Percentiles rank a stretch among this genome's conserved stretches.
phyloP scores from a whole-genome alignment of 1,139 yeast species.

The Nakaseomyces nivariensis region DNA sequence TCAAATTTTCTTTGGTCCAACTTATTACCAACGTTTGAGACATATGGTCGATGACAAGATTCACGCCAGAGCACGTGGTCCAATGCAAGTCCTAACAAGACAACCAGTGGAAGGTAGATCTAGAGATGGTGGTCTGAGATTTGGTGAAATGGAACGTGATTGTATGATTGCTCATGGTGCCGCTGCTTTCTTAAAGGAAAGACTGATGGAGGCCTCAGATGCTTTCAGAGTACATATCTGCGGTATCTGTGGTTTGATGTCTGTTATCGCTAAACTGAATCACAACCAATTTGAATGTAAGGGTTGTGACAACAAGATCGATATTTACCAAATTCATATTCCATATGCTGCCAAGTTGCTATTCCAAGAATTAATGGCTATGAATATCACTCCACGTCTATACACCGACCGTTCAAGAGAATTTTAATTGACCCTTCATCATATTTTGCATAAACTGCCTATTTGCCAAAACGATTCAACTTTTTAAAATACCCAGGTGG shows the following conservation, averaged over 20 bases:
- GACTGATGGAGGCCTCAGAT: slow-evolving; percentile 98
- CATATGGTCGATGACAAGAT: slow-evolving; percentile 99
- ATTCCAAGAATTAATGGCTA: slow-evolving; percentile 98
- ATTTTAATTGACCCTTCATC: slow-evolving; percentile 13
- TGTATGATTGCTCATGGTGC: slow-evolving; percentile 98
- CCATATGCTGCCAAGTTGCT: slow-evolving; percentile 95
- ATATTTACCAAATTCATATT: slow-evolving; percentile 91
- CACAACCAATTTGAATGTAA: slow-evolving; percentile 98
- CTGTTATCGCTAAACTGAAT: slow-evolving; percentile 92
- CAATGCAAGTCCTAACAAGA: slow-evolving; percentile 94
- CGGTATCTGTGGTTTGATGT: slow-evolving; percentile 96
- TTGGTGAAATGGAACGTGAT: slow-evolving; percentile 99
- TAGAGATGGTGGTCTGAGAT: slow-evolving; percentile 98
- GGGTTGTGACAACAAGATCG: slow-evolving; percentile 96
- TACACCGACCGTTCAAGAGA: slow-evolving; percentile 51
- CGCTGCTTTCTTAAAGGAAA: slow-evolving; percentile 92
- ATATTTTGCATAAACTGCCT: neutral
- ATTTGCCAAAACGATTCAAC: neutral
- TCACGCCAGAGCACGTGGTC: slow-evolving; percentile 99
- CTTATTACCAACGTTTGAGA: slow-evolving; percentile 94
- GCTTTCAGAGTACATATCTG: slow-evolving; percentile 97
- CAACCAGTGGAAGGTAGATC: slow-evolving; percentile 99
- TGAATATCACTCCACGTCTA: slow-evolving; percentile 87
- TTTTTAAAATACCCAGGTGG: slow-evolving; percentile 1
- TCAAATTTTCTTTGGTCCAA: slow-evolving; percentile 97